Evolutionary conservation across 2,329 filamentous ascomycete species (phyloP).

Genomic region (Clonostachys byssicola): DNA sequence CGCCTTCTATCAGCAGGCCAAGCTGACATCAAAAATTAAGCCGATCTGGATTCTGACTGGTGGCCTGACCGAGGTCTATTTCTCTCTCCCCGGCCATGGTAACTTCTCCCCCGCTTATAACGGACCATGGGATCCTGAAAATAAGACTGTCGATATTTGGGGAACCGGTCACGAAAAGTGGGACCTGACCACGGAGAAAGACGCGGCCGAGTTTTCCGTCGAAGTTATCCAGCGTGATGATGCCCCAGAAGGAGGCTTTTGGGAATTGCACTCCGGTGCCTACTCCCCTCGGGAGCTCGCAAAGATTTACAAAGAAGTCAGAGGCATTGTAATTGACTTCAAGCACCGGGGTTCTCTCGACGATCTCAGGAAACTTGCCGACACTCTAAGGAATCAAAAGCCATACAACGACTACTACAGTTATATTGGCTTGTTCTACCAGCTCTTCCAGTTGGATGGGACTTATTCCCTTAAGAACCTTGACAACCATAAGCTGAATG

Average conservation of each 20-base stretch:
- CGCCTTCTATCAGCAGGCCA: slow-evolving; percentile 21
- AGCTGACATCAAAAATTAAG: slow-evolving; percentile 15
- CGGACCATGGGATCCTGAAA: not conserved
- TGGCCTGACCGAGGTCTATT: slow-evolving; percentile 14
- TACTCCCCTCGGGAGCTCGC: not conserved
- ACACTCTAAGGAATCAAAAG: not conserved
- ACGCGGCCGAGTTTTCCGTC: slow-evolving; percentile 3
- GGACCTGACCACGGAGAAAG: slow-evolving; percentile 1
- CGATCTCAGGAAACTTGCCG: not conserved
- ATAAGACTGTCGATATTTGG: not conserved
- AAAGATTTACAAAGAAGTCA: not conserved
- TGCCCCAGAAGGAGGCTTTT: not conserved
- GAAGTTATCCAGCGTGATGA: slow-evolving; percentile 1
- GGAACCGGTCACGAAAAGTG: slow-evolving; percentile 1
- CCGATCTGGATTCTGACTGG: slow-evolving; percentile 23
- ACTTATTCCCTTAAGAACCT: not conserved
- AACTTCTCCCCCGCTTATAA: not conserved
- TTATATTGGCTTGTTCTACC: slow-evolving; percentile 2
- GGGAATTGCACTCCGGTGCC: not conserved
- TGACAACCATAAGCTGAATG: slow-evolving; percentile 2
- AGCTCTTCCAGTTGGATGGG: slow-evolving; percentile 1
- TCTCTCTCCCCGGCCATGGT: slow-evolving; percentile 2
- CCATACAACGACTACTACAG: not conserved
- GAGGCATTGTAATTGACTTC: not conserved
- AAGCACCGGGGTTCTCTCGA: not conserved